A percentile compares a stretch with the other conserved stretches of the same genome.
Conservation (phyloP, 768 basidiomycete genomes). For the Ramaria rubella region DNA sequence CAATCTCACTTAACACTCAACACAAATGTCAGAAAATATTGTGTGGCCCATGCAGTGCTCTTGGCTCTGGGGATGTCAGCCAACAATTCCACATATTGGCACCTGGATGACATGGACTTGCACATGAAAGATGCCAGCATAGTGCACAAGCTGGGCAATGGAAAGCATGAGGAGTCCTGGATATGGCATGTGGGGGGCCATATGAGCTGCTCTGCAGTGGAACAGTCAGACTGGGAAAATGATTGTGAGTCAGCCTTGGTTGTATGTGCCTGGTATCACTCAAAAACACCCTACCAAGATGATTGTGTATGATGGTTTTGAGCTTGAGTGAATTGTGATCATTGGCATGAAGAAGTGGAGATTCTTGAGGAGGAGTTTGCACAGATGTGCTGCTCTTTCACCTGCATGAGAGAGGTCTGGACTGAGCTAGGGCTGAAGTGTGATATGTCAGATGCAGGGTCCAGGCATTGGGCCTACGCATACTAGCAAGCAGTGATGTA, state of each 20-base stretch:
- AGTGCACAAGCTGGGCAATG: neutral
- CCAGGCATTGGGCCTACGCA: constrained; percentile 5
- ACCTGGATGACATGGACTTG: neutral
- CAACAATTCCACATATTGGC: neutral
- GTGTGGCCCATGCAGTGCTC: neutral
- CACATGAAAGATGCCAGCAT: neutral
- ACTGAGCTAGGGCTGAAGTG: neutral
- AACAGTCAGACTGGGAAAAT: neutral
- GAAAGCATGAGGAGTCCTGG: neutral
- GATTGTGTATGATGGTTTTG: constrained; percentile 17
- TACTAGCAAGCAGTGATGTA: constrained; percentile 11
- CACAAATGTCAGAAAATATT: neutral
- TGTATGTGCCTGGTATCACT: neutral
- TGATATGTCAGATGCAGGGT: neutral
- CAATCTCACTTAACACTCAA: neutral
- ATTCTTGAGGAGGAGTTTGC: constrained; percentile 14
- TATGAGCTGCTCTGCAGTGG: neutral
- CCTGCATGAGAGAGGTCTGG: neutral
- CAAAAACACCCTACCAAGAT: neutral
- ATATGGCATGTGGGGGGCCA: neutral
- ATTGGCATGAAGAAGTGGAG: constrained; percentile 18
- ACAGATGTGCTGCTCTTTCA: neutral
- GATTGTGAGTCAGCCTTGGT: neutral
- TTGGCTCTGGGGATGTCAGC: neutral
- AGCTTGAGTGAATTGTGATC: constrained; percentile 7